Evolutionary conservation across 345 rosid genomes (phyloP).

Genomic region (Turnera subulata): DNA sequence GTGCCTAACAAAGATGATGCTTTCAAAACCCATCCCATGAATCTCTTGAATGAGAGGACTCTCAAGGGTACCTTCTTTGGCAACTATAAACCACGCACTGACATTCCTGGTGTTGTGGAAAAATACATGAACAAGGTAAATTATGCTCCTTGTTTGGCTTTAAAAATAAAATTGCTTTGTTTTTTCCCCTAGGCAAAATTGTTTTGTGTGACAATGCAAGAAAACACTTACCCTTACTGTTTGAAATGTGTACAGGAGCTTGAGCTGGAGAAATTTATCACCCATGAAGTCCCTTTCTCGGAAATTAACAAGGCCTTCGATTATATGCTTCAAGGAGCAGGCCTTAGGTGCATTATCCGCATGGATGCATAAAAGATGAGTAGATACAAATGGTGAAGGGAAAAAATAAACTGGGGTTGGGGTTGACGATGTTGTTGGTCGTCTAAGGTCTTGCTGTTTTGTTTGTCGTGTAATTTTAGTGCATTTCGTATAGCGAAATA

Average conservation of each 20-base stretch:
- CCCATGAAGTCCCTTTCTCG: constrained; percentile 42
- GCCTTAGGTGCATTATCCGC: constrained; percentile 41
- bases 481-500: too few species aligned
- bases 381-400: not conserved
- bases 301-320: constrained; percentile 56
- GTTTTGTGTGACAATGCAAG: not conserved
- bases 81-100: constrained; percentile 60
- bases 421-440: not conserved
- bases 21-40: constrained; percentile 58
- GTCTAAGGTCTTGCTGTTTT: not conserved
- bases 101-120: constrained; percentile 60
- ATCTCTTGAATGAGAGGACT: constrained; percentile 57
- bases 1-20: constrained; percentile 60
- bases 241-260: constrained; percentile 29
- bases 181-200: not conserved
- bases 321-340: constrained; percentile 42
- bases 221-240: too few species aligned
- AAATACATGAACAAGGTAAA: constrained; percentile 57
- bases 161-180: not conserved
- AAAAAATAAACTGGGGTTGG: not conserved
- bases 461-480: not conserved
- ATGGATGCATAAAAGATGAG: constrained; percentile 22
- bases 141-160: not conserved
- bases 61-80: constrained; percentile 69
- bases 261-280: constrained; percentile 45